These are phyloP conservation scores for Penicillium ochrochloron DNA, from an alignment of 495 filamentous ascomycete genomes.

Conservation along the genomic window DNA sequence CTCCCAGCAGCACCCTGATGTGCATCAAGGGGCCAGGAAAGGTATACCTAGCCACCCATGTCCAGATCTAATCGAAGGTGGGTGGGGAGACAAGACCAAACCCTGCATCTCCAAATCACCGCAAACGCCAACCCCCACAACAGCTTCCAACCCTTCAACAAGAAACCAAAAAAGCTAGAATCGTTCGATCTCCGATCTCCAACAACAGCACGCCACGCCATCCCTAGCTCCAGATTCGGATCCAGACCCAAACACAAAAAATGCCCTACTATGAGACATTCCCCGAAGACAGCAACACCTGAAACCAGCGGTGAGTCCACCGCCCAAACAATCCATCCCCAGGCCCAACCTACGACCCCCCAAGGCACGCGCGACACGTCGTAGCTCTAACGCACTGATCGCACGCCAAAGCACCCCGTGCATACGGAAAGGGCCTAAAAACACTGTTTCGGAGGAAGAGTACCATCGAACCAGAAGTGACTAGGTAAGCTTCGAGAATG, in stretches of 20 bases:
- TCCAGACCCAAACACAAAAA: neutral
- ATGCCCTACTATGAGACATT: neutral
- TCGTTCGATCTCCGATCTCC: conserved; percentile 1
- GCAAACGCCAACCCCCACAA: neutral
- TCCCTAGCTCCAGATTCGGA: conserved; percentile 11
- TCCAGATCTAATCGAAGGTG: neutral
- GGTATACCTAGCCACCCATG: neutral
- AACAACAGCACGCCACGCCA: conserved; percentile 5
- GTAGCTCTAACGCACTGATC: neutral
- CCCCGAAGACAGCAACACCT: neutral
- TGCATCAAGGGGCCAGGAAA: neutral
- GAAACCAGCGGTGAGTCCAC: conserved; percentile 21
- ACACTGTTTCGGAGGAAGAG: neutral
- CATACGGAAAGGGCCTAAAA: conserved; percentile 1
- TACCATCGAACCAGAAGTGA: neutral
- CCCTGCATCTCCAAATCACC: neutral
- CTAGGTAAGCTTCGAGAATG: conserved; percentile 35
- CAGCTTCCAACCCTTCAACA: neutral
- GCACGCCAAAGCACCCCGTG: conserved; percentile 8
- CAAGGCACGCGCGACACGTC: neutral
- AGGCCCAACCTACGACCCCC: conserved; percentile 13
- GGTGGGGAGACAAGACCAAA: neutral
- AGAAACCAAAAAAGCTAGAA: neutral
- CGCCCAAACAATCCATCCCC: conserved; percentile 8
- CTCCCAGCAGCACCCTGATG: neutral